Evolutionary conservation across 2,329 filamentous ascomycete species (phyloP), one percentile per base, ranked within the genome.

Genomic region (Alternaria sp.): DNA sequence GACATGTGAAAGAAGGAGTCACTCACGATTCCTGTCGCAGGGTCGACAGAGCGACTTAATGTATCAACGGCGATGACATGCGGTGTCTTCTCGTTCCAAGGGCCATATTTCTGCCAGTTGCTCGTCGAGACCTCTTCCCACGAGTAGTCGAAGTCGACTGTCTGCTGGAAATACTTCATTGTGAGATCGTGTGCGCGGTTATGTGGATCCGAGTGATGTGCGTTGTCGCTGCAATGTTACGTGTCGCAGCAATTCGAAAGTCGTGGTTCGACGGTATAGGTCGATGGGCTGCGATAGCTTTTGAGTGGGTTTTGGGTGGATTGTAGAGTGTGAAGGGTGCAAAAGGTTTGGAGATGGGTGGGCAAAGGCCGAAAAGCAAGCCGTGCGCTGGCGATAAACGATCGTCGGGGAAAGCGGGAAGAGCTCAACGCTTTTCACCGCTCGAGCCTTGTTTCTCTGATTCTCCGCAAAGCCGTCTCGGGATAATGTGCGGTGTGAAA

Each of bases 51-150:
- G 65, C 95, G 92, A 54, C 89, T 90, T 72, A 99, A 82, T 14
- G 94, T 98, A 83, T 99, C 95, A 74, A 98, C 95, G 69, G 93
- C 94, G 68, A 96, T 89, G 69, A 99, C 95, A 81, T 99, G 95
- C 41, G 93, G 92, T n/a, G 92, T 94, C 83, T 97, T 95, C 80
- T 97, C 92, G 84, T 99, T 99, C 94, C 95, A 98, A 20, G 94
- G 94, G 75, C 93, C 96, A 83, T 99, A 99, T 81, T 99, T 99
- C 72, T 90, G 91, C 95, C 95, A 99, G 86, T 99, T 99, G 78
- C 92, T 93, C 14, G 93, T 93, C 27, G 93, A 97, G 36, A 99
- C 95, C 81, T 98, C 94, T 76, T 97, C 93, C 95, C 95, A 99
- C 46, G 94, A 97, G 85, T 99, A 99, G 83, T 97, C 87, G 83